Evolutionary conservation across 176 grass and related monocot genomes (phyloP).

Genomic region (Oryza glaberrima): DNA sequence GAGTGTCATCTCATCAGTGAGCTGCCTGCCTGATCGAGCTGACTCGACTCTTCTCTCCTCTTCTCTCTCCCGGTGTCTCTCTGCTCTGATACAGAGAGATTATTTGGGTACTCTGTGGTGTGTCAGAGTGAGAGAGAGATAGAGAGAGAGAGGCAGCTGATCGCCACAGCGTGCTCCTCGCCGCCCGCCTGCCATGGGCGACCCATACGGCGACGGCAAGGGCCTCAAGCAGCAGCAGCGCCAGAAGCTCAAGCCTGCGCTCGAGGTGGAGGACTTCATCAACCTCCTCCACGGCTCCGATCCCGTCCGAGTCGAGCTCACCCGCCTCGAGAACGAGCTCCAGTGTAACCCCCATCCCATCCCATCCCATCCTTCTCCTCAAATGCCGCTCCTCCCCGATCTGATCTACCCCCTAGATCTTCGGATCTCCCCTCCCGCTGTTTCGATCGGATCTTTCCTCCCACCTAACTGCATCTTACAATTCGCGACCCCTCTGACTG

Average conservation of each 20-base stretch:
- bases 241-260: constrained; percentile 61
- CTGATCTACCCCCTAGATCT: constrained; percentile 17
- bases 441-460: constrained; percentile 21
- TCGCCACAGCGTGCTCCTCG: not conserved
- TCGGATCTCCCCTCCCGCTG: constrained; percentile 7
- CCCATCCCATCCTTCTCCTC: not conserved
- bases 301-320: constrained; percentile 92
- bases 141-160: not conserved
- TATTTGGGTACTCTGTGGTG: not conserved
- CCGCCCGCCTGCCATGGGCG: constrained; percentile 44
- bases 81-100: not conserved
- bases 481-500: not conserved
- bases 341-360: constrained; percentile 27
- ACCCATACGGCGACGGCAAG: constrained; percentile 51
- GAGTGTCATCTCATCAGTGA: too few species aligned
- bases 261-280: constrained; percentile 98
- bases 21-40: too few species aligned
- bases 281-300: constrained; percentile 98
- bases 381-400: not conserved
- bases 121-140: not conserved
- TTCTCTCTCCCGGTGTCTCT: too few species aligned
- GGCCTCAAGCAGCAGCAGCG: constrained; percentile 39
- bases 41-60: too few species aligned
- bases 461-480: not conserved
- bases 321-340: constrained; percentile 91